Evolutionary conservation across 2,329 filamentous ascomycete genomes (phyloP).

Genomic region (Aspergillus sp.): DNA sequence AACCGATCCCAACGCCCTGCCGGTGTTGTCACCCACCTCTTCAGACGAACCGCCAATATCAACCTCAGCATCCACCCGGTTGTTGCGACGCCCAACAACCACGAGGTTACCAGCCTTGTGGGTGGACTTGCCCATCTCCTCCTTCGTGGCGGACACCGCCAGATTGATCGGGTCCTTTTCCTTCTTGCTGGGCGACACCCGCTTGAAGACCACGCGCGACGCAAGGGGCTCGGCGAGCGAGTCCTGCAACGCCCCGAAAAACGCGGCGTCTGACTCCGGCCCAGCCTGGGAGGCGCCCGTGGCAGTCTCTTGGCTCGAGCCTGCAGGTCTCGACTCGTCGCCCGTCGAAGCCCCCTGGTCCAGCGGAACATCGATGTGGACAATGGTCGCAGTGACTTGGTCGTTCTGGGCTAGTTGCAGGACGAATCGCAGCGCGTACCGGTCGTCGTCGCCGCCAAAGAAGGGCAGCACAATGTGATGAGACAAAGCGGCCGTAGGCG

Average conservation of each 20-base stretch:
- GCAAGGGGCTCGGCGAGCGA: conserved; percentile 54
- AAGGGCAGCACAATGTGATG: conserved; percentile 88
- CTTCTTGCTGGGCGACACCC: conserved; percentile 36
- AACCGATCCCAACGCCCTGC: conserved; percentile 31
- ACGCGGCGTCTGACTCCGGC: conserved; percentile 49
- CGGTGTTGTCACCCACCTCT: conserved; percentile 31
- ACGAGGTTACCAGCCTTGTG: conserved; percentile 71
- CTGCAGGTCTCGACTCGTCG: conserved; percentile 6
- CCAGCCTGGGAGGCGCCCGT: conserved; percentile 6
- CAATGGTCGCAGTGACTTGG: conserved; percentile 74
- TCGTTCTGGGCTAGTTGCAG: conserved; percentile 80
- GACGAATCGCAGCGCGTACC: conserved; percentile 73
- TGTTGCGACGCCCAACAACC: conserved; percentile 58
- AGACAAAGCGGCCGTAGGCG: conserved; percentile 61
- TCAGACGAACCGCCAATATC: conserved; percentile 30
- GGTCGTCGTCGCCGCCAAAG: conserved; percentile 80
- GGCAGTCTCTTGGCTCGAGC: background rate
- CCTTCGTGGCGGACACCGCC: conserved; percentile 54
- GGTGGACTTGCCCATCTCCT: conserved; percentile 59
- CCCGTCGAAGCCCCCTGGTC: conserved; percentile 7
- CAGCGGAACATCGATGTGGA: conserved; percentile 53
- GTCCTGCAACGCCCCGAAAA: conserved; percentile 58
- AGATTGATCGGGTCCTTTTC: conserved; percentile 42
- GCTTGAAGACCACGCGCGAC: conserved; percentile 57
- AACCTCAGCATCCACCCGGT: conserved; percentile 7